Evolutionary conservation across 192 early-diverging fungal genomes (phyloP).

Genomic region (Coemansia sp.): DNA sequence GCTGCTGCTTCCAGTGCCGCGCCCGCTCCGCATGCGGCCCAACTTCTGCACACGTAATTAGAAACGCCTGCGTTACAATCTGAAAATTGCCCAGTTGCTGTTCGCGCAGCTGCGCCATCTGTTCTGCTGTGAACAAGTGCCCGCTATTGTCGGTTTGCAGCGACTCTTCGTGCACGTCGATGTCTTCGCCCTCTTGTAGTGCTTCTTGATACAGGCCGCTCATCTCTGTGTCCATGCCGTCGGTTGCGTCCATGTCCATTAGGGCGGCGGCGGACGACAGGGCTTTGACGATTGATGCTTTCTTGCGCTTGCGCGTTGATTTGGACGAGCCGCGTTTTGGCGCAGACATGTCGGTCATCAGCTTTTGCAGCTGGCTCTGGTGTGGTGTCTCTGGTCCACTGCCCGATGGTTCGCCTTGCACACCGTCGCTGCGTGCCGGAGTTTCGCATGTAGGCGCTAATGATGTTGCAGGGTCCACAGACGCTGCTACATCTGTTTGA

Average conservation of each 20-base stretch:
- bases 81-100: slow-evolving; percentile 58
- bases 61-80: slow-evolving; percentile 53
- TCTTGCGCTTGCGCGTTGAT: slow-evolving; percentile 34
- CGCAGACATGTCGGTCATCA: slow-evolving; percentile 7
- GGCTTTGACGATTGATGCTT: slow-evolving; percentile 18
- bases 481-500: background rate
- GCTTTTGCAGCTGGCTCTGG: slow-evolving; percentile 15
- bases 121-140: slow-evolving; percentile 46
- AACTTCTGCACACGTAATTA: slow-evolving; percentile 37
- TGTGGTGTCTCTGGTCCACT: background rate
- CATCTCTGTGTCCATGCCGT: slow-evolving; percentile 47
- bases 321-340: slow-evolving; percentile 19
- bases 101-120: slow-evolving; percentile 51
- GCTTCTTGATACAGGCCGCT: slow-evolving; percentile 53
- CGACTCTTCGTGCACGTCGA: slow-evolving; percentile 50
- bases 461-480: background rate
- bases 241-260: slow-evolving; percentile 18
- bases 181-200: slow-evolving; percentile 50
- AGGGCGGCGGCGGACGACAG: slow-evolving; percentile 4
- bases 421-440: background rate
- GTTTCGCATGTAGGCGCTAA: background rate
- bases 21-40: slow-evolving; percentile 34
- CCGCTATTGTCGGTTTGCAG: slow-evolving; percentile 36
- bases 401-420: background rate
- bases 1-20: slow-evolving; percentile 53